Conservation (phyloP, 2,329 filamentous ascomycete species). For the Aspergillus piperis region DNA sequence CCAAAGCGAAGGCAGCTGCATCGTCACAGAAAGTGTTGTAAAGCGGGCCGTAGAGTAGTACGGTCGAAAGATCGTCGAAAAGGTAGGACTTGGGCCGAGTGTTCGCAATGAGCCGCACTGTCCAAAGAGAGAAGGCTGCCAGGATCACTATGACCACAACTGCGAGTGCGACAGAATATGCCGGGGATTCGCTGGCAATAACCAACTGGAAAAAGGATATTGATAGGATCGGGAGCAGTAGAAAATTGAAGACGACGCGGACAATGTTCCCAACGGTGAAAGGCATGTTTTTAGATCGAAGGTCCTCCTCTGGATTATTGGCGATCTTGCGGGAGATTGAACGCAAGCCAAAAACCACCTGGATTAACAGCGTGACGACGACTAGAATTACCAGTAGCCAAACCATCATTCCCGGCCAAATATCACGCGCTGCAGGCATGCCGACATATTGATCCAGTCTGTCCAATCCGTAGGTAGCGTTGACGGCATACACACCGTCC, state of each 20-base stretch:
- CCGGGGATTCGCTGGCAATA: slow-evolving; percentile 66
- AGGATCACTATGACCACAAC: slow-evolving; percentile 73
- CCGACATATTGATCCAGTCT: slow-evolving; percentile 78
- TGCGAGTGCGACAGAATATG: slow-evolving; percentile 72
- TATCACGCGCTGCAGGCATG: slow-evolving; percentile 71
- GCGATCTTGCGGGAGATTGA: slow-evolving; percentile 74
- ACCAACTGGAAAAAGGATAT: slow-evolving; percentile 91
- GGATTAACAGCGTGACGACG: slow-evolving; percentile 67
- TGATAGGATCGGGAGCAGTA: slow-evolving; percentile 81
- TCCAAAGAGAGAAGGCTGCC: slow-evolving; percentile 73
- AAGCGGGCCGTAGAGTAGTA: slow-evolving; percentile 85
- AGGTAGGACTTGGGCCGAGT: slow-evolving; percentile 82
- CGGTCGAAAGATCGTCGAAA: slow-evolving; percentile 89
- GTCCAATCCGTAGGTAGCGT: slow-evolving; percentile 77
- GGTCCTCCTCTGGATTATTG: slow-evolving; percentile 76
- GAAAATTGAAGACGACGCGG: slow-evolving; percentile 88
- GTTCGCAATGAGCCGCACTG: slow-evolving; percentile 75
- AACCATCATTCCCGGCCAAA: slow-evolving; percentile 93
- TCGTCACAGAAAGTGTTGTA: slow-evolving; percentile 98
- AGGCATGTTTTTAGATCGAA: slow-evolving; percentile 87
- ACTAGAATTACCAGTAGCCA: slow-evolving; percentile 81
- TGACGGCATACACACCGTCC: slow-evolving; percentile 84
- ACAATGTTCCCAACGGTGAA: slow-evolving; percentile 79
- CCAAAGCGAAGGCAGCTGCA: slow-evolving; percentile 83
- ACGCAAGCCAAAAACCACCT: slow-evolving; percentile 73